phyloP scores from a whole-genome alignment of 2,329 filamentous ascomycete species.

The Fulvia fulva region DNA sequence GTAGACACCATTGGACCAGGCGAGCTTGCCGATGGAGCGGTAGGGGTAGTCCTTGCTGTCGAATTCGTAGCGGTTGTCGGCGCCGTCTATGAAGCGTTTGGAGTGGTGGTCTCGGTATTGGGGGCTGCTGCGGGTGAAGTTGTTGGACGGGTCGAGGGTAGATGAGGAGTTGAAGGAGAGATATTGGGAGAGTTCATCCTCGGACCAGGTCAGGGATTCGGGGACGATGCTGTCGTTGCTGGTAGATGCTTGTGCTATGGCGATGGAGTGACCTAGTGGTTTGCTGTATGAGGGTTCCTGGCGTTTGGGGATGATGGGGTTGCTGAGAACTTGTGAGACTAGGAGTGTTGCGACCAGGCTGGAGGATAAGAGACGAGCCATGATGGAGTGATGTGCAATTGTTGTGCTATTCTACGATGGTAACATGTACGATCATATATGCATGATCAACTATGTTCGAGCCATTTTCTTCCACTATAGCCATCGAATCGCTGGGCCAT shows the following conservation, averaged over 20 bases:
- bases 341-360: not conserved
- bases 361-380: not conserved
- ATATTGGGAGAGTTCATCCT: not conserved
- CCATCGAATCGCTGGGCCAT: not conserved
- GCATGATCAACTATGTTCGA: not conserved
- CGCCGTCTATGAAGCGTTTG: constrained; percentile 1
- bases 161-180: too few relatives aligned
- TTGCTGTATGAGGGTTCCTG: not conserved
- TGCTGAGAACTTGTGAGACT: not conserved
- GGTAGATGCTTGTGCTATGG: not conserved
- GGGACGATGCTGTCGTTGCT: not conserved
- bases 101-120: not conserved
- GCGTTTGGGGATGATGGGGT: not conserved
- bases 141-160: too few relatives aligned
- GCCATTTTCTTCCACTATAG: too few relatives aligned
- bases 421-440: not conserved
- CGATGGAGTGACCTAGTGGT: not conserved
- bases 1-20: constrained; percentile 9
- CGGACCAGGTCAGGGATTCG: not conserved
- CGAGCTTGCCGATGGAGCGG: not conserved
- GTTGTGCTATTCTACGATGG: not conserved
- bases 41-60: not conserved
- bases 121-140: not conserved
- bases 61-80: constrained; percentile 1
- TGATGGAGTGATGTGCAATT: not conserved